Evolutionary conservation across 2,329 filamentous ascomycete genomes (phyloP).

Genomic region (Ilyonectria sp.): DNA sequence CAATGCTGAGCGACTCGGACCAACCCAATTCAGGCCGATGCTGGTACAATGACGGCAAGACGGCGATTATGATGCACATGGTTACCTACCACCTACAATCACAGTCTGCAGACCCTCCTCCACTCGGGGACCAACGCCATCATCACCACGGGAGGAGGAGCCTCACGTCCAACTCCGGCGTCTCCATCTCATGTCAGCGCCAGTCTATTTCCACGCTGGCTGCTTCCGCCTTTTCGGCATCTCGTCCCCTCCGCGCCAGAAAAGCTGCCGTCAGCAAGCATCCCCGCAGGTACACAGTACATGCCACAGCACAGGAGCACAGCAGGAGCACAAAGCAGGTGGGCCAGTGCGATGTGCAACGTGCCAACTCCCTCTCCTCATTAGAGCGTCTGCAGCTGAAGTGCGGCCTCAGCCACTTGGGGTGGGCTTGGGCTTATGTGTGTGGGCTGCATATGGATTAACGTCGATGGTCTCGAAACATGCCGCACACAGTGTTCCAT

Average conservation of each 20-base stretch:
- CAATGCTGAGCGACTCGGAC: too few relatives aligned
- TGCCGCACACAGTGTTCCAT: neutral
- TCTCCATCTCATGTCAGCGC: conserved; percentile 30
- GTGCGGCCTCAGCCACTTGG: conserved; percentile 24
- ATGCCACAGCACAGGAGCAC: conserved; percentile 22
- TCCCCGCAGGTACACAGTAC: conserved; percentile 33
- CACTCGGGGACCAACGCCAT: neutral
- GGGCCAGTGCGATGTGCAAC: conserved; percentile 17
- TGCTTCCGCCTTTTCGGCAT: conserved; percentile 9
- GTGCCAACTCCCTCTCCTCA: neutral
- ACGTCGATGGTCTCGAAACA: neutral
- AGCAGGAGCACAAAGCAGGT: neutral
- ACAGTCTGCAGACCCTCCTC: neutral
- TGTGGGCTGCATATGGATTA: conserved; percentile 1
- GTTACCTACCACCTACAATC: neutral
- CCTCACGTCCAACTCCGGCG: neutral
- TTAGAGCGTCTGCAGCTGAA: neutral
- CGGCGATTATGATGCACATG: neutral
- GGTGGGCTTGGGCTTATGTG: conserved; percentile 31
- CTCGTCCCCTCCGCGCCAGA: neutral
- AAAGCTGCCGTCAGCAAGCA: conserved; percentile 10
- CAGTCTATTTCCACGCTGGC: conserved; percentile 18
- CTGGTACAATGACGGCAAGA: neutral
- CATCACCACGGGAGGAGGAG: neutral
- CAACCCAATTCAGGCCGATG: too few relatives aligned